Conservation (phyloP, 805 yeast species). For the Wickerhamiella domercqiae region DNA sequence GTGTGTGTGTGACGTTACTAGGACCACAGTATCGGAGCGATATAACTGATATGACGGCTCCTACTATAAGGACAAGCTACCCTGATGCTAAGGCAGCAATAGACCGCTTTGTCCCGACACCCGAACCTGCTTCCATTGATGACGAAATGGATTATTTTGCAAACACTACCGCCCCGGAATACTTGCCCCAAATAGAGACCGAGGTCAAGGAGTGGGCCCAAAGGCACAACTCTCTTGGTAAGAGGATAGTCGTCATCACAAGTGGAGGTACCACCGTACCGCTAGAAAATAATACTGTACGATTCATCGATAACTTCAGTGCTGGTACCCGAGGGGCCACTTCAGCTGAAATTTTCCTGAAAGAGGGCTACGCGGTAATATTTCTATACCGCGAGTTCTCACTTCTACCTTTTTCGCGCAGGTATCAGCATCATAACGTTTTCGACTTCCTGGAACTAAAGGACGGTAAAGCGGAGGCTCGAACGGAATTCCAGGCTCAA, state of each 20-base stretch:
- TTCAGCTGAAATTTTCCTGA: slow-evolving; percentile 80
- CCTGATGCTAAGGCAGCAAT: slow-evolving; percentile 64
- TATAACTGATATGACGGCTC: no score
- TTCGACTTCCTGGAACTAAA: slow-evolving; percentile 59
- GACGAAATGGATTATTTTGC: slow-evolving; percentile 70
- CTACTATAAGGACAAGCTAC: slow-evolving; percentile 45
- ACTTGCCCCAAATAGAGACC: slow-evolving; percentile 44
- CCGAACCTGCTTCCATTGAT: slow-evolving; percentile 53
- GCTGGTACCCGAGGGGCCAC: slow-evolving; percentile 98
- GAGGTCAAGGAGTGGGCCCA: slow-evolving; percentile 49
- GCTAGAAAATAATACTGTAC: slow-evolving; percentile 85
- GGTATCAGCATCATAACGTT: slow-evolving; percentile 67
- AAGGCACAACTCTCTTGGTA: slow-evolving; percentile 29
- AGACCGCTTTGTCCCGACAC: slow-evolving; percentile 58
- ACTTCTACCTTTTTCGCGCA: slow-evolving; percentile 81
- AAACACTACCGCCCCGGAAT: slow-evolving; percentile 56
- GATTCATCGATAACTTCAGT: slow-evolving; percentile 91
- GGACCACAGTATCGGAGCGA: no score
- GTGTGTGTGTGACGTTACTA: no score
- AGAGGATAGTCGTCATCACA: slow-evolving; percentile 66
- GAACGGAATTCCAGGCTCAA: slow-evolving; percentile 40
- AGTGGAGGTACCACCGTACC: slow-evolving; percentile 99
- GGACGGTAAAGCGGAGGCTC: slow-evolving; percentile 38
- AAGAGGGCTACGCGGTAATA: slow-evolving; percentile 78
- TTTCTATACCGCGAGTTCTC: slow-evolving; percentile 88